Evolutionary conservation across 225 moss, liverwort and hornwort genomes (phyloP).

Genomic region (Lunularia cruciata): DNA sequence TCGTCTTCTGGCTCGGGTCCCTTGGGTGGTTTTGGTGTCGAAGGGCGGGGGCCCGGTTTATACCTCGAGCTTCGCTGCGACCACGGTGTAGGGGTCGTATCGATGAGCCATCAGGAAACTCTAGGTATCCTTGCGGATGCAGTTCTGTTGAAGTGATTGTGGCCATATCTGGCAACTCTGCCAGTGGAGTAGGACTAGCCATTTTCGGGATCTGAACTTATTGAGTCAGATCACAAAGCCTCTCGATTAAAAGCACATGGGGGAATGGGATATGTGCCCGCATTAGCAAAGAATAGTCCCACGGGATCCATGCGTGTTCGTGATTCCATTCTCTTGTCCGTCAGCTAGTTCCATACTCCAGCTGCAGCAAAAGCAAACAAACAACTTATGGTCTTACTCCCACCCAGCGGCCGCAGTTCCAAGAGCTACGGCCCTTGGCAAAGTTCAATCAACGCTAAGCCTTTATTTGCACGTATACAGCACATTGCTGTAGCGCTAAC

Average conservation of each 20-base stretch:
- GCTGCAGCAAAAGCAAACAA: too few species aligned
- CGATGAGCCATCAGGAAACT: slow-evolving; percentile 11
- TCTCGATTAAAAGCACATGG: too few species aligned
- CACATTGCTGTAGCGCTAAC: too few species aligned
- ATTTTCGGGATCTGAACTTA: too few species aligned
- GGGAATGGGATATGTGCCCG: too few species aligned
- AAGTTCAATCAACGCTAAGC: too few species aligned
- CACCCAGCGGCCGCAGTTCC: not conserved
- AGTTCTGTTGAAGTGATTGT: not conserved
- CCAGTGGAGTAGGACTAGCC: too few species aligned
- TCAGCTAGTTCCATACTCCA: too few species aligned
- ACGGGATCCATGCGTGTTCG: not conserved
- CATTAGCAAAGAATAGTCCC: not conserved
- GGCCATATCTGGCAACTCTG: not conserved
- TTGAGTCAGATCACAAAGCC: not conserved
- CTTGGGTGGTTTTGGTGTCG: not conserved
- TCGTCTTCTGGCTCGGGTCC: not conserved
- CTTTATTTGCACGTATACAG: too few species aligned
- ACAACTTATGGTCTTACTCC: too few species aligned
- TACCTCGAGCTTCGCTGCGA: slow-evolving; percentile 12
- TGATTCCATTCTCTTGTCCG: not conserved
- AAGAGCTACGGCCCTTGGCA: slow-evolving; percentile 2
- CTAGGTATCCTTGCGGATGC: not conserved
- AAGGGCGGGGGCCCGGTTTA: not conserved
- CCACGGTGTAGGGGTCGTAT: slow-evolving; percentile 15